Evolutionary conservation across 139 green algal species (phyloP).

Genomic region (Astrephomene gubernaculifera): DNA sequence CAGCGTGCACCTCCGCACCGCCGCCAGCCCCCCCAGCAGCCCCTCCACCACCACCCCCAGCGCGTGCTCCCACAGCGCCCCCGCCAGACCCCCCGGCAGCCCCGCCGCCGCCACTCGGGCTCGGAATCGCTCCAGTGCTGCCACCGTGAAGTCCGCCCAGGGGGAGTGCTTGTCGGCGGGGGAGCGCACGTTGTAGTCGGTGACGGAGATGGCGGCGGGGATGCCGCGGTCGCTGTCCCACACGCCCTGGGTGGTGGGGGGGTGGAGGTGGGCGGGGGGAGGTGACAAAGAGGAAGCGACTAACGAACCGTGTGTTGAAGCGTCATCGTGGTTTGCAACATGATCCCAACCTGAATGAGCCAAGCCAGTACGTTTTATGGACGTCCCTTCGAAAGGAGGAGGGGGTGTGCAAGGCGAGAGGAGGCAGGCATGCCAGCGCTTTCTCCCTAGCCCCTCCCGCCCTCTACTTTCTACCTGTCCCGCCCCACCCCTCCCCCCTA

Average conservation of each 20-base stretch:
- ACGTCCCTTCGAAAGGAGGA: no score
- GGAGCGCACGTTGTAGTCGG: slow-evolving; percentile 52
- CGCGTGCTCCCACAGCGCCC: slow-evolving; percentile 70
- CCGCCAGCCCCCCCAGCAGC: slow-evolving; percentile 68
- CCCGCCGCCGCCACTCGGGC: background rate
- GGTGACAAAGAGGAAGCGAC: no score
- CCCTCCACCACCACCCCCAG: slow-evolving; percentile 58
- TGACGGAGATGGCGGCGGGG: slow-evolving; percentile 28
- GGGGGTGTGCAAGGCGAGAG: no score
- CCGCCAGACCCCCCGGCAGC: slow-evolving; percentile 16
- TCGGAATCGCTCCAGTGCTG: slow-evolving; percentile 24
- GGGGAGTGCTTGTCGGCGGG: slow-evolving; percentile 47
- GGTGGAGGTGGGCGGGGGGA: no score
- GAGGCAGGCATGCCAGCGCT: no score
- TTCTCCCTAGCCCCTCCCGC: no score
- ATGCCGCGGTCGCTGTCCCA: slow-evolving; percentile 43
- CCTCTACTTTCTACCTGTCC: no score
- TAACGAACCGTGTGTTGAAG: no score
- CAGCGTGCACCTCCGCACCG: slow-evolving; percentile 68
- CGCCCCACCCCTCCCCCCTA: no score
- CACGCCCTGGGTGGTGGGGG: slow-evolving; percentile 39
- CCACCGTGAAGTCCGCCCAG: slow-evolving; percentile 44
- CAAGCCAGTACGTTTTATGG: no score
- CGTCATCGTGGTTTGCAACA: no score
- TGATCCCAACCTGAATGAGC: no score